Conservation (phyloP, 352 stramenopile species). For the Pythium dissimile region DNA sequence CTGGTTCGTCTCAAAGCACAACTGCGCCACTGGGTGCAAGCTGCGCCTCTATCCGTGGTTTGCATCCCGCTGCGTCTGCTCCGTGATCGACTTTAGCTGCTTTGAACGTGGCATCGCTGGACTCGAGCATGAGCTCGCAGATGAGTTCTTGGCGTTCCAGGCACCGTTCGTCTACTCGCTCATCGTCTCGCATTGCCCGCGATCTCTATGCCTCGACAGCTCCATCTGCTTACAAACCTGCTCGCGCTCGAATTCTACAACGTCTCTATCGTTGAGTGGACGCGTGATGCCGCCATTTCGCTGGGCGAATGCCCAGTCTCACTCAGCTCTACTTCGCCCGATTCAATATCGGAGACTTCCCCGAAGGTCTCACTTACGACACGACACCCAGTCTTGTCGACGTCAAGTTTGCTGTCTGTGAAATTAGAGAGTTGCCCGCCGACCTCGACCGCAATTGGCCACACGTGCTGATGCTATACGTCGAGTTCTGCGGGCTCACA, state of each 20-base stretch:
- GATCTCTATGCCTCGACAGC: conserved; percentile 22
- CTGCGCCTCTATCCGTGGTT: conserved; percentile 49
- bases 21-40: conserved; percentile 31
- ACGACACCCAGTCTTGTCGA: conserved; percentile 30
- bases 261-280: conserved; percentile 30
- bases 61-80: conserved; percentile 33
- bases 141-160: conserved; percentile 28
- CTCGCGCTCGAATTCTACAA: conserved; percentile 49
- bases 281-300: conserved; percentile 23
- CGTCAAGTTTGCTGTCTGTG: conserved; percentile 29
- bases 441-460: conserved; percentile 32
- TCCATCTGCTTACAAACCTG: conserved; percentile 30
- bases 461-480: conserved; percentile 29
- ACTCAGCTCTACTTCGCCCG: conserved; percentile 32
- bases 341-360: conserved; percentile 21
- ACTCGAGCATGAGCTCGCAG: conserved; percentile 10
- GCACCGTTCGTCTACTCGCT: conserved; percentile 33
- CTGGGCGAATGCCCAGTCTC: conserved; percentile 17
- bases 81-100: conserved; percentile 46
- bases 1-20: conserved; percentile 22
- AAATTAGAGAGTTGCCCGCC: conserved; percentile 23
- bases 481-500: conserved; percentile 36
- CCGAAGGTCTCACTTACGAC: conserved; percentile 30
- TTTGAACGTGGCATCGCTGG: conserved; percentile 28
- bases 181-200: conserved; percentile 44